A percentile compares a stretch with the other conserved stretches of the same genome.
phyloP scores from a whole-genome alignment of 441 rosid genomes.

The Biscutella laevigata region DNA sequence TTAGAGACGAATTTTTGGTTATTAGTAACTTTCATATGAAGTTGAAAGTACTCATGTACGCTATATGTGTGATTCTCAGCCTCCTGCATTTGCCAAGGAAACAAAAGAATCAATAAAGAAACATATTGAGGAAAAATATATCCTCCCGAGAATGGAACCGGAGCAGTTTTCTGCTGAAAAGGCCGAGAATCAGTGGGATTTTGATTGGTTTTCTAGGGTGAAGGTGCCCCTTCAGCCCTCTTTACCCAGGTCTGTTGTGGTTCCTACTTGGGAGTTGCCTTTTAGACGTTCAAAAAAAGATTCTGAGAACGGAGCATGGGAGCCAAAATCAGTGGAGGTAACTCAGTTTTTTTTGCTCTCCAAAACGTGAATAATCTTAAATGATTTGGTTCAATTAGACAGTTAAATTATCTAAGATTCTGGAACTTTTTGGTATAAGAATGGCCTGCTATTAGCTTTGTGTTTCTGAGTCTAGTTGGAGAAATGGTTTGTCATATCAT shows the following conservation, averaged over 20 bases:
- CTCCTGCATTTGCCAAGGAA: slow-evolving; percentile 87
- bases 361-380: not conserved
- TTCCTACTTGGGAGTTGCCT: slow-evolving; percentile 88
- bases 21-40: not conserved
- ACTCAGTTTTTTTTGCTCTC: slow-evolving; percentile 9
- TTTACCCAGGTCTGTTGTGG: slow-evolving; percentile 57
- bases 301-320: slow-evolving; percentile 48
- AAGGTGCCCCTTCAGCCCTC: slow-evolving; percentile 71
- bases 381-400: slow-evolving; percentile 9
- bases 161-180: slow-evolving; percentile 70
- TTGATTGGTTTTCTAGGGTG: slow-evolving; percentile 86
- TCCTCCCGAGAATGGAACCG: slow-evolving; percentile 59
- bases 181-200: slow-evolving; percentile 83
- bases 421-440: not conserved
- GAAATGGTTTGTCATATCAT: slow-evolving; percentile 34
- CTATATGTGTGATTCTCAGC: slow-evolving; percentile 40
- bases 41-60: not conserved
- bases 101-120: slow-evolving; percentile 66
- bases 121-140: slow-evolving; percentile 79
- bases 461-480: slow-evolving; percentile 26
- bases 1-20: not conserved
- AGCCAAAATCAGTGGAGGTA: slow-evolving; percentile 75
- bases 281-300: slow-evolving; percentile 43
- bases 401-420: not conserved
- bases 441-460: slow-evolving; percentile 4